Percentiles rank a stretch among this genome's conserved stretches.
Evolutionary conservation across 371 early-diverging fungal genomes (phyloP).

Genomic region (Apophysomyces elegans): DNA sequence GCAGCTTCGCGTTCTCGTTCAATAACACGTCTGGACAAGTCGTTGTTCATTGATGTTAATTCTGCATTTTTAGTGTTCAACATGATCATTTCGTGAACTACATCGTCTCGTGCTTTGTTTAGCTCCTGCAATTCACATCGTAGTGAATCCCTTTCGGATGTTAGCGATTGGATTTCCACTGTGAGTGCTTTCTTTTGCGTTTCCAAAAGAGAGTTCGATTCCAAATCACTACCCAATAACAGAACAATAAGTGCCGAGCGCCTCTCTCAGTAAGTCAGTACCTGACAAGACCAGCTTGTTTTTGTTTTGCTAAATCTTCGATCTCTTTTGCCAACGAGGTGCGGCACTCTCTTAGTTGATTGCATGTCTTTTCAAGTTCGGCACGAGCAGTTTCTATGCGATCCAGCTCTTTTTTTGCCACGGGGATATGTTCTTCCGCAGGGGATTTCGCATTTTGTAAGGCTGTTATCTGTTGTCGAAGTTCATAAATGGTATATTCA

Average conservation of each 20-base stretch:
- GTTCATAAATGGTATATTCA: constrained; percentile 33
- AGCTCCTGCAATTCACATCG: background rate
- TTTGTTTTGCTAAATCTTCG: constrained; percentile 35
- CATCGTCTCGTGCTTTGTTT: constrained; percentile 25
- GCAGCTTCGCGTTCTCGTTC: constrained; percentile 52
- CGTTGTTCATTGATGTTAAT: constrained; percentile 59
- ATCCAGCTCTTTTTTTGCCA: constrained; percentile 32
- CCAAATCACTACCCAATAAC: constrained; percentile 6
- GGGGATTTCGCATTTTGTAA: constrained; percentile 27
- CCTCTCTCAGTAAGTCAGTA: constrained; percentile 4
- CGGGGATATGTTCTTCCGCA: constrained; percentile 3
- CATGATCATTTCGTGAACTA: constrained; percentile 57
- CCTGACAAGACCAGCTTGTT: constrained; percentile 40
- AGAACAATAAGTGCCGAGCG: background rate
- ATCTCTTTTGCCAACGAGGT: constrained; percentile 34
- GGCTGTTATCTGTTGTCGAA: constrained; percentile 34
- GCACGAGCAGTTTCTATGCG: constrained; percentile 33
- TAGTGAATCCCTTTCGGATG: background rate
- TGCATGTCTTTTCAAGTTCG: constrained; percentile 39
- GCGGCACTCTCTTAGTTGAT: constrained; percentile 37
- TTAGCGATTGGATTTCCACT: constrained; percentile 36
- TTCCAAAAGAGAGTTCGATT: constrained; percentile 15
- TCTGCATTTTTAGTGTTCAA: constrained; percentile 64
- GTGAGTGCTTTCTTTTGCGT: constrained; percentile 33
- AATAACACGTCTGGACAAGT: constrained; percentile 53